phyloP scores from a whole-genome alignment of 352 stramenopile species.

The Pythium vanterpoolii region DNA sequence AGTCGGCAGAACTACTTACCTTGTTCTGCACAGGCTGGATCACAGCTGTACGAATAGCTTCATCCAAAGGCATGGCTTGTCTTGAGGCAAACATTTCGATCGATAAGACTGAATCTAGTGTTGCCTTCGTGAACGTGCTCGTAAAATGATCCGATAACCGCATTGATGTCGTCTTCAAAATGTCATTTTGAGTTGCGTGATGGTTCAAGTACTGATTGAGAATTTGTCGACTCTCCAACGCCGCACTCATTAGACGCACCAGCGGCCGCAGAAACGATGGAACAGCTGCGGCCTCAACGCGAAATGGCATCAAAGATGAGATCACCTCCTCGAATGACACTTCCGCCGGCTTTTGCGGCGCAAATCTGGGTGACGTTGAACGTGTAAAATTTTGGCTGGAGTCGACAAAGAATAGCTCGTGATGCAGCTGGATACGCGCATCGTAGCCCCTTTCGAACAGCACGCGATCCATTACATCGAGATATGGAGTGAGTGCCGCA shows the following conservation, averaged over 20 bases:
- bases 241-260: constrained; percentile 35
- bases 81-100: background rate
- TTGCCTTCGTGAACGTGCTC: background rate
- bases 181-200: constrained; percentile 10
- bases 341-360: constrained; percentile 2
- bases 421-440: constrained; percentile 35
- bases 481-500: constrained; percentile 40
- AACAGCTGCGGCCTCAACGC: constrained; percentile 31
- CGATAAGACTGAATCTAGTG: background rate
- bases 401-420: constrained; percentile 51
- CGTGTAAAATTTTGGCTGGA: constrained; percentile 5
- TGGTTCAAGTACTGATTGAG: constrained; percentile 56
- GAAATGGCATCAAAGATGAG: constrained; percentile 39
- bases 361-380: constrained; percentile 20
- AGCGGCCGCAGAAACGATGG: constrained; percentile 43
- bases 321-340: constrained; percentile 44
- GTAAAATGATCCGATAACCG: constrained; percentile 6
- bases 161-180: background rate
- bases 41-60: constrained; percentile 3
- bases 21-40: constrained; percentile 20
- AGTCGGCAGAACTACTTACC: constrained; percentile 37
- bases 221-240: constrained; percentile 61
- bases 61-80: background rate
- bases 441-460: constrained; percentile 47
- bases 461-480: constrained; percentile 43